Evolutionary conservation across 1,284 basidiomycete genomes (phyloP).

Genomic region (Gymnopus androsaceus): DNA sequence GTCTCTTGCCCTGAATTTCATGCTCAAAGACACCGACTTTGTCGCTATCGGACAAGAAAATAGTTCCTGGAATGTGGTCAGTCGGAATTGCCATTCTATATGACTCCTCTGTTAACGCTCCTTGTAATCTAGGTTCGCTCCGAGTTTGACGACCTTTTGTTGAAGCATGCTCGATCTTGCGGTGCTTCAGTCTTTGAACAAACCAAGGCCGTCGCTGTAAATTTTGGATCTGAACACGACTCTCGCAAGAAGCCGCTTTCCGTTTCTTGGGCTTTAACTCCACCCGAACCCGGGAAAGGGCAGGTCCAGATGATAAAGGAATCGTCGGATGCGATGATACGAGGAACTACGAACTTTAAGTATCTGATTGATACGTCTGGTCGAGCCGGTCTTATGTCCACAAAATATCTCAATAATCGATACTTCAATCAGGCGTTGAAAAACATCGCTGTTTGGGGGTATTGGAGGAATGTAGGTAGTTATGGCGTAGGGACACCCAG

Average conservation of each 20-base stretch:
- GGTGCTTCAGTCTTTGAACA: slow-evolving; percentile 45
- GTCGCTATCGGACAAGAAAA: slow-evolving; percentile 19
- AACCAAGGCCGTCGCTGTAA: slow-evolving; percentile 33
- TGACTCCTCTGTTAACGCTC: not conserved
- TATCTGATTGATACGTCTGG: slow-evolving; percentile 53
- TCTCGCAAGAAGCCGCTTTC: slow-evolving; percentile 26
- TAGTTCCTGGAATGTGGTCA: slow-evolving; percentile 21
- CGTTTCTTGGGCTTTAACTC: slow-evolving; percentile 23
- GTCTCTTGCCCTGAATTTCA: not conserved
- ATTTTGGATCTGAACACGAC: slow-evolving; percentile 24
- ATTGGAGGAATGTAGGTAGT: slow-evolving; percentile 38
- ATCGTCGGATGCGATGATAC: slow-evolving; percentile 16
- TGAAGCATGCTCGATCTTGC: slow-evolving; percentile 42
- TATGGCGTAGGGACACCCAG: slow-evolving; percentile 31
- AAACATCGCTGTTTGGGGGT: slow-evolving; percentile 45
- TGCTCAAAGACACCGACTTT: slow-evolving; percentile 17
- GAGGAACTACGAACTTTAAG: slow-evolving; percentile 42
- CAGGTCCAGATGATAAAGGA: not conserved
- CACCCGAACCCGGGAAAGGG: not conserved
- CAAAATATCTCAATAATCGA: slow-evolving; percentile 48
- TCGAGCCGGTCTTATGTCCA: slow-evolving; percentile 46
- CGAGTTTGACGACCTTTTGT: slow-evolving; percentile 47
- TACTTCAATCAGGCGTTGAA: slow-evolving; percentile 46
- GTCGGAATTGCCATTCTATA: not conserved
- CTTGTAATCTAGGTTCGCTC: slow-evolving; percentile 39